Percentiles rank a stretch among this genome's conserved stretches.
These are phyloP conservation scores for Aegilops tauschii DNA, from an alignment of 176 grass and related monocot species.

Conservation along the genomic window DNA sequence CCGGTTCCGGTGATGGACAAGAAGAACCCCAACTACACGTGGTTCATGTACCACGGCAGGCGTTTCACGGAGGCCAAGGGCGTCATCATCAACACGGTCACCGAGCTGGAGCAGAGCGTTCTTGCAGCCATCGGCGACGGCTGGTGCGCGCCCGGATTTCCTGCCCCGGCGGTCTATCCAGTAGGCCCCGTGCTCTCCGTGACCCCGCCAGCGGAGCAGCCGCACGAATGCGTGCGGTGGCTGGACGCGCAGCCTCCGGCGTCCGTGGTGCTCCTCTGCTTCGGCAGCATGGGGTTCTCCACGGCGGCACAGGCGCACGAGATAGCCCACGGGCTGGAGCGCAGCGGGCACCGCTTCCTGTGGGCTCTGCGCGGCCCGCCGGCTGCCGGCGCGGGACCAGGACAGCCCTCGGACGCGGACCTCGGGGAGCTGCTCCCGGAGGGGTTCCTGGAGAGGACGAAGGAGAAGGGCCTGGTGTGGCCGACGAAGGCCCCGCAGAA, in stretches of 20 bases:
- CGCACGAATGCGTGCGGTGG: constrained; percentile 14
- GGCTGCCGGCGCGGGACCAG: neutral
- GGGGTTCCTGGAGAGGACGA: constrained; percentile 20
- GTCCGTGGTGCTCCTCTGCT: neutral
- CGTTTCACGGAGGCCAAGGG: neutral
- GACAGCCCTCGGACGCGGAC: constrained; percentile 4
- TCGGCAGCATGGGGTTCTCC: neutral
- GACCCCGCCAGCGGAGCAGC: neutral
- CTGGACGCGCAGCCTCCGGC: constrained; percentile 13
- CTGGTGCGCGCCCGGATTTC: neutral
- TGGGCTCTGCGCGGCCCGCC: neutral
- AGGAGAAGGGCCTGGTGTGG: constrained; percentile 32
- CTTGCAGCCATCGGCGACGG: neutral
- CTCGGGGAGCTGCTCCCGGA: constrained; percentile 19
- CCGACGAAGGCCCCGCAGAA: constrained; percentile 42
- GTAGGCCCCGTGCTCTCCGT: neutral
- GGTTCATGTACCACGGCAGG: constrained; percentile 8
- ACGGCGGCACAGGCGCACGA: neutral
- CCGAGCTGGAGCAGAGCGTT: neutral
- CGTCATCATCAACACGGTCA: neutral
- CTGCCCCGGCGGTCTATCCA: neutral
- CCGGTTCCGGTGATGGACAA: neutral
- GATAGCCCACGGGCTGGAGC: neutral
- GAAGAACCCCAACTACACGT: neutral
- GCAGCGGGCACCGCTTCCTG: constrained; percentile 10